Percentiles rank a stretch among this genome's conserved stretches.
These are phyloP conservation scores for Starmerella sirachaensis DNA, from an alignment of 805 yeast genomes.

Conservation along the genomic window DNA sequence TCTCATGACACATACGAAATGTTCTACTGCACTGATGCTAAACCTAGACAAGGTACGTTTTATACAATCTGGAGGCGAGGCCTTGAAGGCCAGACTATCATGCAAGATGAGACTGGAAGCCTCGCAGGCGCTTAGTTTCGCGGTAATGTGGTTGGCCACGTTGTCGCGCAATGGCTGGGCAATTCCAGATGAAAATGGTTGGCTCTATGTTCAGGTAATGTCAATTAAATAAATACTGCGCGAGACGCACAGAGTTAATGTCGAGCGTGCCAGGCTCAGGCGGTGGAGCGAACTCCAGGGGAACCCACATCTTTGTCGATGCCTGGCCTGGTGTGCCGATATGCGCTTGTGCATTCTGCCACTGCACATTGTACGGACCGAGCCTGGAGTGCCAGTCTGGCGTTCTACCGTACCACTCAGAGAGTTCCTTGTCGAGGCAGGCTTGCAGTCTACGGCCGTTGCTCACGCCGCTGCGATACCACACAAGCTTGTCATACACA, in stretches of 20 bases:
- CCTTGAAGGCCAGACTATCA: too few relatives aligned
- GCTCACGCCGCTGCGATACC: conserved; percentile 22
- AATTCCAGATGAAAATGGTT: too few relatives aligned
- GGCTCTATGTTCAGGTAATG: neutral
- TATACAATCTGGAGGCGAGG: too few relatives aligned
- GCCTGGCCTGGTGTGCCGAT: conserved; percentile 10
- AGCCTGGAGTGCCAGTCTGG: conserved; percentile 62
- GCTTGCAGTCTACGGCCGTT: conserved; percentile 27
- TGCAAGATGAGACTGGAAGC: too few relatives aligned
- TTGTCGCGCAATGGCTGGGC: too few relatives aligned
- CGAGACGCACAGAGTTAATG: conserved; percentile 49
- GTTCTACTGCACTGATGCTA: too few relatives aligned
- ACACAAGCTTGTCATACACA: conserved; percentile 38
- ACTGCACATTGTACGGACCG: conserved; percentile 21
- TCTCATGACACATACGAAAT: too few relatives aligned
- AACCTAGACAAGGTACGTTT: too few relatives aligned
- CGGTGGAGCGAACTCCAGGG: conserved; percentile 51
- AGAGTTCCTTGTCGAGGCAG: conserved; percentile 69
- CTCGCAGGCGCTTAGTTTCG: too few relatives aligned
- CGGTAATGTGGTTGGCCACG: too few relatives aligned
- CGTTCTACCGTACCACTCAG: conserved; percentile 68
- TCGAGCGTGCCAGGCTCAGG: conserved; percentile 70
- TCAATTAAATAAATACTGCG: conserved; percentile 54
- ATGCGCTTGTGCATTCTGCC: conserved; percentile 56
- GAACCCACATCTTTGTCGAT: conserved; percentile 37